Evolutionary conservation across 176 grass and related monocot species (phyloP).

Genomic region (Leersia perrieri): DNA sequence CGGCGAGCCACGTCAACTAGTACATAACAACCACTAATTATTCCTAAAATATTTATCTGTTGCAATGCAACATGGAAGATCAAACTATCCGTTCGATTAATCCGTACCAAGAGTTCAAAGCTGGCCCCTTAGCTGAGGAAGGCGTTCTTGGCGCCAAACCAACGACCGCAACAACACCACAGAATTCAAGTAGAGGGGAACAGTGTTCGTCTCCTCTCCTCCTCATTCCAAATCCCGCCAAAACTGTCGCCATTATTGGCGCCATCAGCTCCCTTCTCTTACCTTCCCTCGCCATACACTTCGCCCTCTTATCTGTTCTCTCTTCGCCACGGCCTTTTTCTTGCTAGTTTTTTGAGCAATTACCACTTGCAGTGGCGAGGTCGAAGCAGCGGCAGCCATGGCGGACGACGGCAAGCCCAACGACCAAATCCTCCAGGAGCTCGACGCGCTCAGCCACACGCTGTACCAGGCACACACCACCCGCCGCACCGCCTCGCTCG

Average conservation of each 20-base stretch:
- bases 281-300: constrained; percentile 47
- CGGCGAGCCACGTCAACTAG: not conserved
- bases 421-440: constrained; percentile 69
- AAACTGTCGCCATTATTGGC: constrained; percentile 46
- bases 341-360: not conserved
- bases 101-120: not conserved
- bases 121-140: not conserved
- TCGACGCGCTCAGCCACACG: constrained; percentile 83
- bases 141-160: constrained; percentile 42
- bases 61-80: no score
- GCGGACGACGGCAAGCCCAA: constrained; percentile 41
- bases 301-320: constrained; percentile 22
- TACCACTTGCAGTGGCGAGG: not conserved
- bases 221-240: constrained; percentile 50
- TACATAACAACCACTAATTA: constrained; percentile 12
- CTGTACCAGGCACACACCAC: constrained; percentile 76
- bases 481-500: constrained; percentile 70
- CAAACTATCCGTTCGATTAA: not conserved
- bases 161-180: constrained; percentile 26
- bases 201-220: not conserved
- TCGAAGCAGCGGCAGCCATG: constrained; percentile 42
- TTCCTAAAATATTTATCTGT: not conserved
- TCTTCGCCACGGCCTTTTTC: not conserved
- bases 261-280: constrained; percentile 30
- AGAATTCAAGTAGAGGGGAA: not conserved